Evolutionary conservation across 768 basidiomycete species (phyloP).

Genomic region (Mycena vulgaris): DNA sequence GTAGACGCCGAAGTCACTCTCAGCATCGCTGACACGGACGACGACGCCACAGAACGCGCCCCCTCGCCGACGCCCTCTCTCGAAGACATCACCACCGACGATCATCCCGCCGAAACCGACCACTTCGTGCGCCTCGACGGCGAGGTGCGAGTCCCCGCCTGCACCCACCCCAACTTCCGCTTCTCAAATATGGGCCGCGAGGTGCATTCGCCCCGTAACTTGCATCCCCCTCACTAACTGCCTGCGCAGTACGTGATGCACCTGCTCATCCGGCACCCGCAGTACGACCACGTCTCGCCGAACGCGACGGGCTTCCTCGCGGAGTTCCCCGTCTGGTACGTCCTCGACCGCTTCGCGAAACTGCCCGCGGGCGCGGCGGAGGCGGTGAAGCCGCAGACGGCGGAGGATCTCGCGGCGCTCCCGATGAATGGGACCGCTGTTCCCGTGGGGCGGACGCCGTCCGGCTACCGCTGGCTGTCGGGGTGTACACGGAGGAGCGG

Average conservation of each 20-base stretch:
- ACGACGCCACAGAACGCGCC: not conserved
- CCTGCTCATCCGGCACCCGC: constrained; percentile 19
- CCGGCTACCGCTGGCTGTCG: constrained; percentile 15
- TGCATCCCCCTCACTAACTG: not conserved
- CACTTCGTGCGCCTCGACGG: constrained; percentile 34
- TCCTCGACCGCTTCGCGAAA: constrained; percentile 28
- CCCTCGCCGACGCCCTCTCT: constrained; percentile 22
- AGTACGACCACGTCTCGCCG: constrained; percentile 27
- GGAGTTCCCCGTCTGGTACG: constrained; percentile 28
- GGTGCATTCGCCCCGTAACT: too few relatives aligned
- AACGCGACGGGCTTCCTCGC: constrained; percentile 17
- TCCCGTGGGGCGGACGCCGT: constrained; percentile 12
- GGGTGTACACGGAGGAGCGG: constrained; percentile 12
- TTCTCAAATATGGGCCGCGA: constrained; percentile 34
- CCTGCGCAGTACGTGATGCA: constrained; percentile 19
- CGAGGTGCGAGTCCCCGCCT: constrained; percentile 33
- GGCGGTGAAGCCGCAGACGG: not conserved
- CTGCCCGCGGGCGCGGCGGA: constrained; percentile 5
- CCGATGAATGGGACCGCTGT: constrained; percentile 19
- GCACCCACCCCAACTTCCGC: constrained; percentile 33
- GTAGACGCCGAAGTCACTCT: too few relatives aligned
- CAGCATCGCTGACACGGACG: not conserved
- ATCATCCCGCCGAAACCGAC: not conserved
- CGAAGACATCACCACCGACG: not conserved
- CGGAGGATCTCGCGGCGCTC: constrained; percentile 12